These are phyloP conservation scores for Gentiana dahurica DNA, from an alignment of 257 asterid genomes.

Conservation along the genomic window DNA sequence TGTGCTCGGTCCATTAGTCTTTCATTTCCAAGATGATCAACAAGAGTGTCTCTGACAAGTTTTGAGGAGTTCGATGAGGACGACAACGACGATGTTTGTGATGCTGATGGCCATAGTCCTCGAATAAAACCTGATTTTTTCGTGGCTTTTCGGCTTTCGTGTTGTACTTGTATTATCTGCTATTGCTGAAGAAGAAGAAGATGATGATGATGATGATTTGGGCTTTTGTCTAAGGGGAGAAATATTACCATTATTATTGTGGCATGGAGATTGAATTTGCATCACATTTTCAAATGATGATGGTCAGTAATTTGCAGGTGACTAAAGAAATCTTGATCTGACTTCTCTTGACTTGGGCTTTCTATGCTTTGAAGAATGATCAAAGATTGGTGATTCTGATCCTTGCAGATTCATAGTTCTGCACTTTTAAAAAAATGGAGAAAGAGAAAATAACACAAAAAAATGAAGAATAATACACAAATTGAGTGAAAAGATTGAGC, in stretches of 20 bases:
- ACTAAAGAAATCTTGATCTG: conserved; percentile 58
- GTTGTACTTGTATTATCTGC: conserved; percentile 21
- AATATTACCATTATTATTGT: too few species aligned
- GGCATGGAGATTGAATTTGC: conserved; percentile 34
- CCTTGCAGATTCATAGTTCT: too few species aligned
- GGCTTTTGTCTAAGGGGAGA: conserved; percentile 26
- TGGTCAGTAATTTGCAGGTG: conserved; percentile 19
- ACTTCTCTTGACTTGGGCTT: conserved; percentile 55
- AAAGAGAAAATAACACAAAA: too few species aligned
- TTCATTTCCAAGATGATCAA: conserved; percentile 40
- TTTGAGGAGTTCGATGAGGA: conserved; percentile 11
- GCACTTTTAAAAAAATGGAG: too few species aligned
- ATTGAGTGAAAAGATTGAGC: too few species aligned
- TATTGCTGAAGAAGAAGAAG: too few species aligned
- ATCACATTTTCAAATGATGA: conserved; percentile 17
- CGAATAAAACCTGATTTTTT: conserved; percentile 39
- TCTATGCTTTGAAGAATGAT: conserved; percentile 24
- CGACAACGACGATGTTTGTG: conserved; percentile 8
- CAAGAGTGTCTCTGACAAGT: conserved; percentile 23
- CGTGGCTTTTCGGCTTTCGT: conserved; percentile 27
- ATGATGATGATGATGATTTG: too few species aligned
- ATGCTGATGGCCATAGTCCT: conserved; percentile 70
- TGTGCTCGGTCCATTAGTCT: conserved; percentile 28
- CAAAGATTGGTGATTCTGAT: too few species aligned
- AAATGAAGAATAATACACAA: too few species aligned